Evolutionary conservation across 179 eudicot genomes (phyloP).

Genomic region (Carnegiea gigantea): DNA sequence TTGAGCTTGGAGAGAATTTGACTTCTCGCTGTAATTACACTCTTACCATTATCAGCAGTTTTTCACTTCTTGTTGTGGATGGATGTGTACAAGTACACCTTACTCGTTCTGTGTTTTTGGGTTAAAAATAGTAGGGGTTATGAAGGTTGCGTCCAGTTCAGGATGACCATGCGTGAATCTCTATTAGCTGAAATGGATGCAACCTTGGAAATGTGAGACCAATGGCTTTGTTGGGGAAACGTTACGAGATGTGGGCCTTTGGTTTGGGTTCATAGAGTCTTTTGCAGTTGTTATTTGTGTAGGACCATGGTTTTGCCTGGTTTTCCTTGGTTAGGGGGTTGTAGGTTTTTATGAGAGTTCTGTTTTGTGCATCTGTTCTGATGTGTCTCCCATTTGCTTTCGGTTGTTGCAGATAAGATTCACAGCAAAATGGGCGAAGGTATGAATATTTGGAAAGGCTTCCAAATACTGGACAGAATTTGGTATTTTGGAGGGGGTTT

Average conservation of each 20-base stretch:
- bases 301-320: not conserved
- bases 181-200: not conserved
- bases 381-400: not conserved
- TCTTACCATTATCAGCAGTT: slow-evolving; percentile 40
- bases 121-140: not conserved
- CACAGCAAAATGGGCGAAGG: slow-evolving; percentile 98
- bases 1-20: slow-evolving; percentile 95
- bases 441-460: slow-evolving; percentile 5
- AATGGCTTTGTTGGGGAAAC: not conserved
- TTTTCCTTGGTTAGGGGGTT: not conserved
- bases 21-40: slow-evolving; percentile 97
- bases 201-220: not conserved
- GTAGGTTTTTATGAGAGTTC: not conserved
- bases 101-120: not conserved
- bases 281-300: not conserved
- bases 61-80: not conserved
- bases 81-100: not conserved
- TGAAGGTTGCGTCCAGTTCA: slow-evolving; percentile 10
- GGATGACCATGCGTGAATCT: too few relatives aligned
- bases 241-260: not conserved
- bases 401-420: slow-evolving; percentile 65
- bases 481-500: not conserved
- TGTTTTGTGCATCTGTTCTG: not conserved
- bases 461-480: too few relatives aligned
- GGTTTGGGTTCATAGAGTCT: not conserved